Base-by-base conservation (phyloP, 2,329 filamentous ascomycete species). In the Colletotrichum costaricense region DNA sequence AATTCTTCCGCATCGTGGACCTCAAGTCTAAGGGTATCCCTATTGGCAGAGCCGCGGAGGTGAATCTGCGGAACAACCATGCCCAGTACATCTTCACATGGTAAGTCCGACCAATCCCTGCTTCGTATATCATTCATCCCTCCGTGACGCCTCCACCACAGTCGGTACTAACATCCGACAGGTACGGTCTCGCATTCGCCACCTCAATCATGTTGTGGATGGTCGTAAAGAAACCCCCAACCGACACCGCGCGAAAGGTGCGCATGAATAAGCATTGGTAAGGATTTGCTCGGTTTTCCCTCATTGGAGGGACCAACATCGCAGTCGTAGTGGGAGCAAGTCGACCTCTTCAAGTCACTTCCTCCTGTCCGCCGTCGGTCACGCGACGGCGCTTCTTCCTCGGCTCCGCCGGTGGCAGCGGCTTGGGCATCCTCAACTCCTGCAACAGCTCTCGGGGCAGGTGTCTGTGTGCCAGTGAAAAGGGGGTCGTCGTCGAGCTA, bases 51-150 rank as follows among this genome's bases (percentile, higher is more conserved):
- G 86, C 94, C 7, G 90, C 97, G 5, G 95, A 97, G 84, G 95
- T 99, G 74, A 97, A 97, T 81, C 86, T 99, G 80, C 91, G 95
- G 81, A 99, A 99, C 82, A 98, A 97, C 84, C 97, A 99, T 84
- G 92, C 94, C 76, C 97, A 98, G 87, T 99, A 99, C 84, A 99
- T 99, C 77, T 97, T 98, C 83, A 99, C 97, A 77, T 99, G 97
- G 97, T 98, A 90, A 80, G 71, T 24, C 28, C 22, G 14, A 4
- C 30, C 54, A 22, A 3, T 8, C 16, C 59, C 49, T 57, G 24
- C 11, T 60, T 55, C 56, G 28, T 30, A 30, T 30, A 30, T 30
- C 28, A 30, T 30, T 30, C 42, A 46, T 46, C 7, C 7, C 26
- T 28, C 11, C 5, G n/a, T 5, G 3, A 9, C 9, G 42, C 2